Conservation (phyloP, 2,329 filamentous ascomycete genomes). For the Thielaviopsis musarum region DNA sequence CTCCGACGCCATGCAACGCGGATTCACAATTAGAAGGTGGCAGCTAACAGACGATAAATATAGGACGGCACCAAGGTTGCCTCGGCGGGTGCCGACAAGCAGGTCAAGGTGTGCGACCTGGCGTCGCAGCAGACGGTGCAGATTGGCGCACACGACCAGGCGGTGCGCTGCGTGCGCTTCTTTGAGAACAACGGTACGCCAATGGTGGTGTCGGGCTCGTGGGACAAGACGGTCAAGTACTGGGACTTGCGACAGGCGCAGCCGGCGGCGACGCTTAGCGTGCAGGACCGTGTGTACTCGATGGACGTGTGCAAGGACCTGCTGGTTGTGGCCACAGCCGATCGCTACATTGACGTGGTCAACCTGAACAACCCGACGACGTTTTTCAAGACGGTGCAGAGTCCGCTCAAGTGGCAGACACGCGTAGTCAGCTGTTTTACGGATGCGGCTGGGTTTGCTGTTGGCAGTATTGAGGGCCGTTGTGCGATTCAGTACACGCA, state of each 20-base stretch:
- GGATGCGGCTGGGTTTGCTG: conserved; percentile 80
- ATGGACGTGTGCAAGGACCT: conserved; percentile 84
- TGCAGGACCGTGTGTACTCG: conserved; percentile 69
- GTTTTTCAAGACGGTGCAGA: conserved; percentile 93
- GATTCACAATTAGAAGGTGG: neutral
- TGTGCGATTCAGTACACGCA: conserved; percentile 98
- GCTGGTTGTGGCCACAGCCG: conserved; percentile 80
- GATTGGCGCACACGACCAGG: conserved; percentile 70
- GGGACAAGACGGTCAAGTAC: conserved; percentile 84
- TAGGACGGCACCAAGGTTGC: conserved; percentile 84
- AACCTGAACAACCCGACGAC: conserved; percentile 75
- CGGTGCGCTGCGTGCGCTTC: conserved; percentile 63
- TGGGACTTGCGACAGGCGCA: conserved; percentile 58
- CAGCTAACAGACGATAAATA: neutral
- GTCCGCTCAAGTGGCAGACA: conserved; percentile 96
- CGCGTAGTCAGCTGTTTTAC: conserved; percentile 87
- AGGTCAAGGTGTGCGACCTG: conserved; percentile 75
- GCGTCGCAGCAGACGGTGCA: conserved; percentile 47
- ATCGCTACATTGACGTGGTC: conserved; percentile 90
- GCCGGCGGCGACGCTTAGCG: conserved; percentile 48
- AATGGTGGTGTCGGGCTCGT: conserved; percentile 82
- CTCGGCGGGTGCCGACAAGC: conserved; percentile 80
- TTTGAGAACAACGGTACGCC: conserved; percentile 55
- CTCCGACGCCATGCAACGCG: no score
- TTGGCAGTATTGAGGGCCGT: conserved; percentile 90